These are phyloP conservation scores for Epichloe festucae DNA, from an alignment of 2,329 filamentous ascomycete genomes.

Conservation along the genomic window DNA sequence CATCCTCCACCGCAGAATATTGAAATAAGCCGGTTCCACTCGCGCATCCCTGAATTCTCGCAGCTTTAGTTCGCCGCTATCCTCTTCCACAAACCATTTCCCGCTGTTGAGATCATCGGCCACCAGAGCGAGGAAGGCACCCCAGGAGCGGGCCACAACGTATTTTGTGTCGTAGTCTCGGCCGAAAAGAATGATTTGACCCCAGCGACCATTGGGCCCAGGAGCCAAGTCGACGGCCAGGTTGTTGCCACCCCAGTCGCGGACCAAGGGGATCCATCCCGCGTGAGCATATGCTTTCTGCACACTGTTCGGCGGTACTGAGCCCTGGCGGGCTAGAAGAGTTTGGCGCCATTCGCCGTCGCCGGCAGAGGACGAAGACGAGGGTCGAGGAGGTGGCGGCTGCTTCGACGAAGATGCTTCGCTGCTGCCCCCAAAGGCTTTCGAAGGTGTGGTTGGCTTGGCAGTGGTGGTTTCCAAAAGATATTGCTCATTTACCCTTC, in stretches of 20 bases:
- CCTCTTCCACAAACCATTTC: constrained; percentile 88
- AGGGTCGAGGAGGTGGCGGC: constrained; percentile 16
- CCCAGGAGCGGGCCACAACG: constrained; percentile 87
- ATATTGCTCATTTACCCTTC: constrained; percentile 82
- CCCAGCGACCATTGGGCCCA: constrained; percentile 82
- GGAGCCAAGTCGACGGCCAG: constrained; percentile 86
- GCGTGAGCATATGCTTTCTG: constrained; percentile 90
- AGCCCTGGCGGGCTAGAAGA: constrained; percentile 72
- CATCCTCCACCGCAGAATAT: constrained; percentile 87
- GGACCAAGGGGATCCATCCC: constrained; percentile 88
- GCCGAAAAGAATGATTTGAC: constrained; percentile 91
- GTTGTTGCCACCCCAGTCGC: constrained; percentile 98
- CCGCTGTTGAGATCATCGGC: constrained; percentile 85
- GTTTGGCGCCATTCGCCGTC: constrained; percentile 68
- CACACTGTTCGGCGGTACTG: constrained; percentile 71
- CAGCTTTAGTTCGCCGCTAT: constrained; percentile 80
- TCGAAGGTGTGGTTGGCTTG: constrained; percentile 53
- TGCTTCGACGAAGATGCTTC: constrained; percentile 57
- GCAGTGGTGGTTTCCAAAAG: constrained; percentile 47
- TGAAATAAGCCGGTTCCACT: constrained; percentile 86
- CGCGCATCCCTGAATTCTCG: constrained; percentile 81
- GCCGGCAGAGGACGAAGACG: constrained; percentile 31
- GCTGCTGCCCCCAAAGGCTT: constrained; percentile 53
- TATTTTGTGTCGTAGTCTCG: constrained; percentile 99
- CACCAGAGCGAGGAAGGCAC: constrained; percentile 68